A percentile compares a stretch with the other conserved stretches of the same genome.
These are phyloP conservation scores for Candida oleophila DNA, from an alignment of 805 yeast species.

Conservation along the genomic window DNA sequence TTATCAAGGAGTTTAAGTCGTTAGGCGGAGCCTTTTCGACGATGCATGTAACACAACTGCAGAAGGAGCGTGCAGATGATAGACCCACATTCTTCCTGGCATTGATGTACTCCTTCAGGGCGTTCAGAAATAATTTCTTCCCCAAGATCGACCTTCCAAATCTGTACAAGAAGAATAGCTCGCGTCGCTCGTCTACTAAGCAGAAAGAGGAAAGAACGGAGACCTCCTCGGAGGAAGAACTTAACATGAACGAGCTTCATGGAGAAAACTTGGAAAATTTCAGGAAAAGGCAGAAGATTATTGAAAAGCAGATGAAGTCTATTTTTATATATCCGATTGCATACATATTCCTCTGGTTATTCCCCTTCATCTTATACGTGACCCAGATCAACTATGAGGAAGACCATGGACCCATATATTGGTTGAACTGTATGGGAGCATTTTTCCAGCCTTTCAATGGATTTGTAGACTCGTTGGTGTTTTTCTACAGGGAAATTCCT, in stretches of 20 bases:
- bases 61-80: conserved; percentile 10
- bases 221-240: neutral
- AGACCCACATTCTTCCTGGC: conserved; percentile 36
- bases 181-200: neutral
- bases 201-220: neutral
- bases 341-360: conserved; percentile 76
- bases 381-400: conserved; percentile 52
- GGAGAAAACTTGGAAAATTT: conserved; percentile 60
- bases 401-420: conserved; percentile 50
- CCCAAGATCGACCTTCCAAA: conserved; percentile 32
- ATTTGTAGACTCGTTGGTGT: conserved; percentile 72
- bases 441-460: conserved; percentile 82
- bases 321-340: conserved; percentile 85
- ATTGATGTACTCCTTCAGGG: conserved; percentile 24
- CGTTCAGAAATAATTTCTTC: conserved; percentile 20
- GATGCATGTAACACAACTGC: conserved; percentile 17
- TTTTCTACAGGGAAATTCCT: conserved; percentile 74
- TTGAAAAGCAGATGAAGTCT: conserved; percentile 74
- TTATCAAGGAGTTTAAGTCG: conserved; percentile 56
- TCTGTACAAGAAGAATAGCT: neutral
- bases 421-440: conserved; percentile 69
- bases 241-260: conserved; percentile 26
- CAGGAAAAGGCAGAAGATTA: conserved; percentile 59
- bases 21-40: conserved; percentile 49
- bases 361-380: conserved; percentile 69